Evolutionary conservation across 2,329 filamentous ascomycete species (phyloP).

Genomic region (Chaetothyriales sp.): DNA sequence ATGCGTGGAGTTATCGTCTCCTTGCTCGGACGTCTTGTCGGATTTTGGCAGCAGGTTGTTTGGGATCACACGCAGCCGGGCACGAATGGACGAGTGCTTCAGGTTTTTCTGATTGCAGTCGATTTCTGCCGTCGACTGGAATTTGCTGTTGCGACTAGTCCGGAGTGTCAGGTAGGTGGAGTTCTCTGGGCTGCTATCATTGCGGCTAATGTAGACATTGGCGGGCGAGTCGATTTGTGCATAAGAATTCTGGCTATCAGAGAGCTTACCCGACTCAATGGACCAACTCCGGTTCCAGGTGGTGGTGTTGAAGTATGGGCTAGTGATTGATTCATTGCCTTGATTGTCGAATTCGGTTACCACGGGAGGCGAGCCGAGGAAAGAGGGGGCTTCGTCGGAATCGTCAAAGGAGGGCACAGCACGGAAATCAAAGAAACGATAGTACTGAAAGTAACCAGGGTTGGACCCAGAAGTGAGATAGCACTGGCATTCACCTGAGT

Average conservation of each 20-base stretch:
- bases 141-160: constrained; percentile 28
- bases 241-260: constrained; percentile 21
- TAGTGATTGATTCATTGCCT: constrained; percentile 14
- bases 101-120: constrained; percentile 31
- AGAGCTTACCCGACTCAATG: constrained; percentile 29
- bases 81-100: constrained; percentile 34
- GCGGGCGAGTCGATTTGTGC: constrained; percentile 31
- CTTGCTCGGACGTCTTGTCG: not conserved
- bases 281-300: constrained; percentile 26
- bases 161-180: constrained; percentile 33
- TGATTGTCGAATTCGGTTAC: constrained; percentile 12
- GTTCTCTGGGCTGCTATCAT: constrained; percentile 11
- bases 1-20: not conserved
- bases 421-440: constrained; percentile 39
- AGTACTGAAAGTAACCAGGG: constrained; percentile 35
- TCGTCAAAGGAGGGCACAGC: constrained; percentile 20
- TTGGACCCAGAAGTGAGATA: constrained; percentile 29
- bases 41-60: constrained; percentile 4
- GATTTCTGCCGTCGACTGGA: constrained; percentile 35
- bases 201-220: constrained; percentile 32
- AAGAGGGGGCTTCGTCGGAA: constrained; percentile 16
- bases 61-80: constrained; percentile 30
- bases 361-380: constrained; percentile 16
- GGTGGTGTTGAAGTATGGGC: constrained; percentile 21
- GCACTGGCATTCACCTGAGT: constrained; percentile 28